These are phyloP conservation scores for Podospora comata DNA, from an alignment of 495 filamentous ascomycete genomes.

Conservation along the genomic window DNA sequence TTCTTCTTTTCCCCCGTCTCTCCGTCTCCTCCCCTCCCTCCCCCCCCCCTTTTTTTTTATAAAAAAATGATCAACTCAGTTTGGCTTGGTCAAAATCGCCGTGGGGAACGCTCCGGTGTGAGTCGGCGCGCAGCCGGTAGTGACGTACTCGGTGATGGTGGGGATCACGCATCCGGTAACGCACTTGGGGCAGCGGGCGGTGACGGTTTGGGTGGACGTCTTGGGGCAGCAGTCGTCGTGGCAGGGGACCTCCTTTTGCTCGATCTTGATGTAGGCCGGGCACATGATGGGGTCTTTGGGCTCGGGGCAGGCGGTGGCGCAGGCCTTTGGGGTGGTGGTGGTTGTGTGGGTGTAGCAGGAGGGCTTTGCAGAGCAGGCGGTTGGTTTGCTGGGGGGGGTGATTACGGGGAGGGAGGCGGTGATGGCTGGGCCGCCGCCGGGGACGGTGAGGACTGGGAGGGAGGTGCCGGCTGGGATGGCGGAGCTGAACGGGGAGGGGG, in stretches of 20 bases:
- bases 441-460: background rate
- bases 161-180: background rate
- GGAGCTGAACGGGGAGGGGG: background rate
- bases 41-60: too few species aligned
- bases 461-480: constrained; percentile 1
- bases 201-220: constrained; percentile 38
- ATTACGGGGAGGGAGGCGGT: constrained; percentile 2
- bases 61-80: too few species aligned
- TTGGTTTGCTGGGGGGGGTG: background rate
- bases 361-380: background rate
- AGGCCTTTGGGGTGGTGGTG: constrained; percentile 11
- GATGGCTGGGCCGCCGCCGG: background rate
- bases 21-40: background rate
- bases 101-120: background rate
- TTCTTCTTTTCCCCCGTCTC: background rate
- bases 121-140: background rate
- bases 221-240: constrained; percentile 40
- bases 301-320: constrained; percentile 5
- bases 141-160: constrained; percentile 24
- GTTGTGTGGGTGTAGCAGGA: constrained; percentile 27
- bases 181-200: constrained; percentile 34
- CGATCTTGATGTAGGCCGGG: constrained; percentile 30
- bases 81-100: background rate
- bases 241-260: constrained; percentile 36
- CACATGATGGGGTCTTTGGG: constrained; percentile 20